Evolutionary conservation across 371 early-diverging fungal species (phyloP).

Genomic region (Mucor velutinosus): DNA sequence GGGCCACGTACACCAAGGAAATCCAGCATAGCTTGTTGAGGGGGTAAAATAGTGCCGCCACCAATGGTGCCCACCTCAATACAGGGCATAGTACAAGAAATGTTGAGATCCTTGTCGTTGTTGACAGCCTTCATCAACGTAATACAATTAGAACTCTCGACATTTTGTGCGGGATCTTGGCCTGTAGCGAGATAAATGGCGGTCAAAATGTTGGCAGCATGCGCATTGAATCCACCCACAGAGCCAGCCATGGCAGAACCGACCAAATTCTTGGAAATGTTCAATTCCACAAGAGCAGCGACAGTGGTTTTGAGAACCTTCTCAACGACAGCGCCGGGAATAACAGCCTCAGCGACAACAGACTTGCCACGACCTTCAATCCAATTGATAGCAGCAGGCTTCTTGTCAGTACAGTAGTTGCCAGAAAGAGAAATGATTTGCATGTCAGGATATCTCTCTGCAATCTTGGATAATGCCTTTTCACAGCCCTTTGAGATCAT

Average conservation of each 20-base stretch:
- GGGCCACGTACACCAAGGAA: constrained; percentile 91
- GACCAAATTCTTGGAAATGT: constrained; percentile 88
- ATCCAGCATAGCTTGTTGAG: constrained; percentile 90
- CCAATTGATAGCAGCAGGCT: constrained; percentile 97
- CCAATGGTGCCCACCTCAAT: constrained; percentile 97
- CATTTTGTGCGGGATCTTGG: constrained; percentile 97
- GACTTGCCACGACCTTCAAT: constrained; percentile 97
- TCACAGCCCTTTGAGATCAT: constrained; percentile 98
- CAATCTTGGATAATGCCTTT: constrained; percentile 66
- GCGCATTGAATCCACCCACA: constrained; percentile 96
- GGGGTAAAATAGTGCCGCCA: constrained; percentile 90
- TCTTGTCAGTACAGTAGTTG: constrained; percentile 98
- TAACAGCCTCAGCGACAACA: constrained; percentile 87
- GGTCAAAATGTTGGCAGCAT: constrained; percentile 95
- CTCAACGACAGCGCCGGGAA: constrained; percentile 79
- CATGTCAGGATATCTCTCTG: constrained; percentile 73
- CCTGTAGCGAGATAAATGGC: constrained; percentile 95
- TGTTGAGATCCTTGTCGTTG: constrained; percentile 76
- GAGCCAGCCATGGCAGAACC: constrained; percentile 96
- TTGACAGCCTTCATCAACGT: constrained; percentile 89
- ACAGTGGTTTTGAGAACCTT: constrained; percentile 91
- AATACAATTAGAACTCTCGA: constrained; percentile 94
- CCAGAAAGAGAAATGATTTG: constrained; percentile 85
- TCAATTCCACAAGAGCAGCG: constrained; percentile 76
- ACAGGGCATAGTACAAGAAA: constrained; percentile 95